phyloP scores from a whole-genome alignment of 1,139 yeast genomes.

The Kodamaea derodonti region DNA sequence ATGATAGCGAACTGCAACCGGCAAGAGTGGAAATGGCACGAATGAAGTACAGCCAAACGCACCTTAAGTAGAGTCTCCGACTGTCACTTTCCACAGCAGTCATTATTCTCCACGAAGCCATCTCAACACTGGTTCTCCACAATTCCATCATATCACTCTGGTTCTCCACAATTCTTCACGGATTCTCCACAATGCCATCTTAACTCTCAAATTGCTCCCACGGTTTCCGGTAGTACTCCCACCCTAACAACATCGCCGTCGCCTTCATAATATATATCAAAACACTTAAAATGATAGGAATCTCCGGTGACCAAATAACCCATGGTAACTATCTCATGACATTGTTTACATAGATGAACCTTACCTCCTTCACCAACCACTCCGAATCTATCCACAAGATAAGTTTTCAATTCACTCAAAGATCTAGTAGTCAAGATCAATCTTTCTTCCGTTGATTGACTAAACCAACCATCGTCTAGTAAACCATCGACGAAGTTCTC shows the following conservation, averaged over 20 bases:
- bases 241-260: constrained; percentile 12
- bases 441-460: constrained; percentile 22
- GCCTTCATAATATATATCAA: constrained; percentile 24
- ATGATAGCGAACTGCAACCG: no score
- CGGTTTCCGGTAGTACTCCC: constrained; percentile 24
- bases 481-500: constrained; percentile 34
- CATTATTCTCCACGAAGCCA: no score
- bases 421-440: constrained; percentile 39
- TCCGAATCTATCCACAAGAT: constrained; percentile 17
- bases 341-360: constrained; percentile 46
- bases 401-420: constrained; percentile 45
- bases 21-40: no score
- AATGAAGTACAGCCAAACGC: no score
- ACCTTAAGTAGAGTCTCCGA: no score
- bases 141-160: no score
- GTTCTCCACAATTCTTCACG: no score
- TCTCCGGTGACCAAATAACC: constrained; percentile 41
- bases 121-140: no score
- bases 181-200: no score
- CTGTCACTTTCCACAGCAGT: no score
- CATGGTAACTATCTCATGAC: constrained; percentile 53
- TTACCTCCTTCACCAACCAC: constrained; percentile 30
- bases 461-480: constrained; percentile 54
- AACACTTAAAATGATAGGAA: constrained; percentile 51
- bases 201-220: no score